Base-by-base conservation (phyloP, 1,139 yeast genomes). In the Nakaseomyces glabratus region DNA sequence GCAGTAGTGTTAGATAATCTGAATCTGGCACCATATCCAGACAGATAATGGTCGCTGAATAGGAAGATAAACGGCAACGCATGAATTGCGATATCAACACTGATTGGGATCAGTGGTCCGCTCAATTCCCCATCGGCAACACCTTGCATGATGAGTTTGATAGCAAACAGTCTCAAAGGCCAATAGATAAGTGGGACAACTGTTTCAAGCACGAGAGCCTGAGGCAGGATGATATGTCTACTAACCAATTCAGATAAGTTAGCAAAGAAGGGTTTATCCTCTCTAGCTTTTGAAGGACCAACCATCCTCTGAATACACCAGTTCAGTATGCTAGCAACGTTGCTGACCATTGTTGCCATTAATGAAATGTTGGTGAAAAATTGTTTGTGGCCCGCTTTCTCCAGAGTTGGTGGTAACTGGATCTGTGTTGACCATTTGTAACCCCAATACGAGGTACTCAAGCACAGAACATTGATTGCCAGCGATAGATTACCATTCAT, bases 321-420 rank as follows among this genome's bases (percentile, higher is more conserved):
- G 39, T 47, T 46, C n/a, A 28, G 1, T 10, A 53, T 38, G 25
- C 48, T 44, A 18, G 40, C 26, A 13, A 42, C 37, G 32, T 48
- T 45, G 36, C 45, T 71, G 4, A 66, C 41, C 10, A 74, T 45
- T 1, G 82, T 69, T 21, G 68, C 57, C 1, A 57, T 55, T 15
- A 78, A 58, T 1, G 81, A 70, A 9, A 77, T 51, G 50, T 76
- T 78, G 10, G 90, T 79, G 33, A 79, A 61, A 51, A 79, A 79
- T 52, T 79, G 86, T 61, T 69, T 69, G 39, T 69, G 78, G 1
- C 88, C 88, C 0, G 75, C 86, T 9, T 57, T 55, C 4, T 48
- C 60, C 24, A 78, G 55, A 31, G 60, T 62, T 1, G 57, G 61
- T 1, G 86, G 84, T 18, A 74, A 55, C n/a, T 41, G 45, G 4